Conservation (phyloP, 441 rosid species). For the Geranium incanum region DNA sequence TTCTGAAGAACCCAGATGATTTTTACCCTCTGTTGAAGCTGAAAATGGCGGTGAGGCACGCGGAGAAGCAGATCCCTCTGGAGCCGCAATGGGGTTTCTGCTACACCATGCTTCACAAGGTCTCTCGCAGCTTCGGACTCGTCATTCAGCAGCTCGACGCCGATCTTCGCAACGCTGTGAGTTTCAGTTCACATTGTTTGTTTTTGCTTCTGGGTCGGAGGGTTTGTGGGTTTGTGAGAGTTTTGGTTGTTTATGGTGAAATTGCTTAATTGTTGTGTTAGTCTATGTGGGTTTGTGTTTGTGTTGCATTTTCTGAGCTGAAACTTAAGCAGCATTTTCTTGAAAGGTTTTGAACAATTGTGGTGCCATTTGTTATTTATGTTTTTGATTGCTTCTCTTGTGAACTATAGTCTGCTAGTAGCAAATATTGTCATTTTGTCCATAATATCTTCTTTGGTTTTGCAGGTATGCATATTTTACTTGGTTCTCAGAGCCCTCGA, state of each 20-base stretch:
- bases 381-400: neutral
- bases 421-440: neutral
- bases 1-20: slow-evolving; percentile 70
- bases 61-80: slow-evolving; percentile 85
- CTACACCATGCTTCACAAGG: slow-evolving; percentile 79
- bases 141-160: slow-evolving; percentile 78
- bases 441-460: slow-evolving; percentile 12
- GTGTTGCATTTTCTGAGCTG: neutral
- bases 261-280: neutral
- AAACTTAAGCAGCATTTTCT: neutral
- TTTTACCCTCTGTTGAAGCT: slow-evolving; percentile 76
- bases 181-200: slow-evolving; percentile 18
- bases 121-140: slow-evolving; percentile 77
- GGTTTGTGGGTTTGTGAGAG: neutral
- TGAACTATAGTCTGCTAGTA: neutral
- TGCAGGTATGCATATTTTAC: slow-evolving; percentile 88
- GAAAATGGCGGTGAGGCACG: slow-evolving; percentile 56
- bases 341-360: neutral
- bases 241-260: neutral
- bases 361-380: neutral
- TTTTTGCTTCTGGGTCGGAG: neutral
- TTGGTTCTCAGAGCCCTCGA: slow-evolving; percentile 97
- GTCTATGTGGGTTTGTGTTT: neutral
- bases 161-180: slow-evolving; percentile 82
- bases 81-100: slow-evolving; percentile 90